Evolutionary conservation across 2,329 filamentous ascomycete genomes (phyloP).

Genomic region (Kalmusia sp.): DNA sequence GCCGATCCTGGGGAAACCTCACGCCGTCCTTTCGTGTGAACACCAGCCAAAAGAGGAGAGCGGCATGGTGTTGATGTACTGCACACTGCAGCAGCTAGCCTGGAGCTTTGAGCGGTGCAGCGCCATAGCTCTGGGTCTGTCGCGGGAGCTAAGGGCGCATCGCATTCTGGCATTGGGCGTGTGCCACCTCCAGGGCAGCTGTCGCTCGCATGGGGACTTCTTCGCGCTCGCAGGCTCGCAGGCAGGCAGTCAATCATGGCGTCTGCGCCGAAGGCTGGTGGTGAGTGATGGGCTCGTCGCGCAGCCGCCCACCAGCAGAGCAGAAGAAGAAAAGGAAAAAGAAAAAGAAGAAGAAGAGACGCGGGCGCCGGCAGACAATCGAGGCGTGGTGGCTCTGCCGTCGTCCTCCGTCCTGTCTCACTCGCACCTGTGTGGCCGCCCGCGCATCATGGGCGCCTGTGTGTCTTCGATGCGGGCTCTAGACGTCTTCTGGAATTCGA

Average conservation of each 20-base stretch:
- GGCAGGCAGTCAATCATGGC: no score
- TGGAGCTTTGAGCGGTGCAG: constrained; percentile 14
- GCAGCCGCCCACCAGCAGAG: no score
- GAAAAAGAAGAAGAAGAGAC: not conserved
- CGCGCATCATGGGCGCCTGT: constrained; percentile 1
- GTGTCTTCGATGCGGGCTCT: constrained; percentile 14
- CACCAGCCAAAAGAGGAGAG: not conserved
- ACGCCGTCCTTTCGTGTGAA: not conserved
- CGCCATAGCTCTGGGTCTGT: constrained; percentile 12
- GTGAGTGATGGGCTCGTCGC: not conserved
- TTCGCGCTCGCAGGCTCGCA: no score
- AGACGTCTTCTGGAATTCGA: constrained; percentile 35
- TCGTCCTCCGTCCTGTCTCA: constrained; percentile 6
- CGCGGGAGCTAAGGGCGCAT: constrained; percentile 21
- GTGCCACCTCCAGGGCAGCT: not conserved
- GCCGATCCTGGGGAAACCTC: no score
- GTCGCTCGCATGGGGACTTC: no score
- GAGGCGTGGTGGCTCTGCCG: constrained; percentile 2
- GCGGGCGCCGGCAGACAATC: constrained; percentile 6
- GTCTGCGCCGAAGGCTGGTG: not conserved
- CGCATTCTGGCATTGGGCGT: constrained; percentile 3
- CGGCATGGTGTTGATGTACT: not conserved
- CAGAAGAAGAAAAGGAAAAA: no score
- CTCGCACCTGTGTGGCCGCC: no score
- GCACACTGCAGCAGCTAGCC: not conserved